Conservation (phyloP, 1,284 basidiomycete species). For the Phenoliferia sp. region DNA sequence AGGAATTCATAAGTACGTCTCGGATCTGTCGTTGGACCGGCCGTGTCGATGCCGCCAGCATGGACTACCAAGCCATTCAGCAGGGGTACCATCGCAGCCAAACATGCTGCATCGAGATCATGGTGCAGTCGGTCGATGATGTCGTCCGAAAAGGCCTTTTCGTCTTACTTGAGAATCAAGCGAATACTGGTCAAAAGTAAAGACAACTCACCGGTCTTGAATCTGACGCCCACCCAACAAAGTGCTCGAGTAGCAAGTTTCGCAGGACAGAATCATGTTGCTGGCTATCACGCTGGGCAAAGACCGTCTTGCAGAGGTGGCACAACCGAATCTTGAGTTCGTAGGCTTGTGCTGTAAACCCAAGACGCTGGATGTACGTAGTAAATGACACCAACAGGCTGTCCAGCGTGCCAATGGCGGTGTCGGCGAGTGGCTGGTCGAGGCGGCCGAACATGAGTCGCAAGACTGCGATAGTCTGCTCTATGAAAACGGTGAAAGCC, state of each 20-base stretch:
- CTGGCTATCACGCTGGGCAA: neutral
- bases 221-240: conserved; percentile 1
- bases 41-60: neutral
- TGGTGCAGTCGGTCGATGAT: neutral
- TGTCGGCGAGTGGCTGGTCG: neutral
- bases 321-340: conserved; percentile 1
- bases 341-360: neutral
- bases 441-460: conserved; percentile 3
- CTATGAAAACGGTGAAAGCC: conserved; percentile 9
- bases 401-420: neutral
- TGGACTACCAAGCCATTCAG: conserved; percentile 3
- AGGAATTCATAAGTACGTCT: neutral
- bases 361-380: conserved; percentile 4
- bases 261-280: neutral
- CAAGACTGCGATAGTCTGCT: neutral
- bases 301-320: neutral
- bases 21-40: neutral
- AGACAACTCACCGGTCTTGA: neutral
- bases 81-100: conserved; percentile 1
- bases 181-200: neutral
- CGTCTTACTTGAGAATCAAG: neutral
- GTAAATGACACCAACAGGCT: neutral
- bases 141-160: neutral
- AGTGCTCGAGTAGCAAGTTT: conserved; percentile 2
- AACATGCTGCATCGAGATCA: conserved; percentile 1